Evolutionary conservation across 1,139 yeast species (phyloP).

Genomic region (Suhomyces kunorum): DNA sequence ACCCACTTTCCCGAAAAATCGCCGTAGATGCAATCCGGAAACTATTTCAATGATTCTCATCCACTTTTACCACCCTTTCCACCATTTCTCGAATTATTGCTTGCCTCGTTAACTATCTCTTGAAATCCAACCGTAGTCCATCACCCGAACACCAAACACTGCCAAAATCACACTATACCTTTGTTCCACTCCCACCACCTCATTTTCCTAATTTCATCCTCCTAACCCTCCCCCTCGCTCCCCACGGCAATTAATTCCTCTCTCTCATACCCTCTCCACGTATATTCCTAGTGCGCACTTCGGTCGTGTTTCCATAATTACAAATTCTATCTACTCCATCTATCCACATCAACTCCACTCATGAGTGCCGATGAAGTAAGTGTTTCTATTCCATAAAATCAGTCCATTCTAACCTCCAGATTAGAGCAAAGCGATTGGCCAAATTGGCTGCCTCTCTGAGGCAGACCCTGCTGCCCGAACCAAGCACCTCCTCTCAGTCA

Average conservation of each 20-base stretch:
- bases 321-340: background rate
- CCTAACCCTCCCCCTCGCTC: background rate
- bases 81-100: too few species aligned
- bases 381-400: constrained; percentile 2
- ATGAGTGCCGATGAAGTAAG: constrained; percentile 27
- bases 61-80: too few species aligned
- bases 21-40: too few species aligned
- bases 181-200: too few species aligned
- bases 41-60: too few species aligned
- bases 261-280: background rate
- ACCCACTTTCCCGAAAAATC: too few species aligned
- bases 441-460: constrained; percentile 29
- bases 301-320: background rate
- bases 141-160: too few species aligned
- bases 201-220: background rate
- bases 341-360: constrained; percentile 1
- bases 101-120: too few species aligned
- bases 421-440: constrained; percentile 61
- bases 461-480: background rate
- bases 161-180: too few species aligned
- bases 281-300: background rate
- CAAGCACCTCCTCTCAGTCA: background rate
- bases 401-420: constrained; percentile 26
- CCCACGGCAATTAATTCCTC: background rate
- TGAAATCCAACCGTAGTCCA: too few species aligned